Base-by-base conservation (phyloP, 306 rosid species). In the Cucurbita moschata region DNA sequence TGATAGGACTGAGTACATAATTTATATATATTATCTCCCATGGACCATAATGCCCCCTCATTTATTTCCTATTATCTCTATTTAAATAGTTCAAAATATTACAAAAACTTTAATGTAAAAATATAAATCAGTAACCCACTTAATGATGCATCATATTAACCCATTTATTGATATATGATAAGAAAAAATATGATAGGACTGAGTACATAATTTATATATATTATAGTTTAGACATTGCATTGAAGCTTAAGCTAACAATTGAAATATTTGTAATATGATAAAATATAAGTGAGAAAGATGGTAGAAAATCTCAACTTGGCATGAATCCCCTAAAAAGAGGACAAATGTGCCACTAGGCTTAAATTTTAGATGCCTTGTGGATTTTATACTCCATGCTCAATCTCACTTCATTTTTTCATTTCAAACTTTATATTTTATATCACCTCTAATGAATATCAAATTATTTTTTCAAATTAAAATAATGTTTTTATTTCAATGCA, bases 41-140 rank as follows among this genome's bases (percentile, higher is more conserved):
- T 67, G 13, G 77, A 77, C 88, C 35, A 75, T 38, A 39, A 11
- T 44, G 1, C 79, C 84, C 83, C 15, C 51, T 75, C 3, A 4
- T 63, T 39, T 60, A 0, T 39, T 39, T 63, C 69, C 39, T 1
- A 5, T 65, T 16, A 14, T 42, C 14, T 38, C 23, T 15, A 37
- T 62, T 62, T 62, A 62, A 37, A 62, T 38, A 1, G 8, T 61
- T 50, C 8, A 50, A 35, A n/a, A 3, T 50, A 30, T 30, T 30
- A 30, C 35, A 30, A 30, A 2, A 30, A 30, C 0, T 30, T 30
- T 30, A 2, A 30, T 30, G 35, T 30, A 30, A 30, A 3, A 30
- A 2, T 30, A 30, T 2, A 30, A 30, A 30, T 30, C 35, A 3
- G 2, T 30, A 30, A 8, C 12, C 10, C 47, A 2, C 26, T 26